Evolutionary conservation across 148 eudicot species (phyloP).

Genomic region (Silene conica): DNA sequence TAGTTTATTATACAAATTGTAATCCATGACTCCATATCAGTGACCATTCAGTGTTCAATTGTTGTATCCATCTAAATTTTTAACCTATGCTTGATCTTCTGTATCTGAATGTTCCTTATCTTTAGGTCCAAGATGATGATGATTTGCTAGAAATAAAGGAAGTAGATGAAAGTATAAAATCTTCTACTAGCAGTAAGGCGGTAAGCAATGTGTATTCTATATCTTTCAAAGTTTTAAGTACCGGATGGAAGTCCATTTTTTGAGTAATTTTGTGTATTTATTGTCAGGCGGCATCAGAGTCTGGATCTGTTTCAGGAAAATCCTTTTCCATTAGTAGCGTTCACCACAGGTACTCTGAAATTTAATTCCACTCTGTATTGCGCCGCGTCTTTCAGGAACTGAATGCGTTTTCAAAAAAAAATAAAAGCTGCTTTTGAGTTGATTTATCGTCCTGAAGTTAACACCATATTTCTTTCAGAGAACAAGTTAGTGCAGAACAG

Average conservation of each 20-base stretch:
- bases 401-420: not conserved
- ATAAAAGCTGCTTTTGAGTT: not conserved
- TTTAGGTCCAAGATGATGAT: conserved; percentile 85
- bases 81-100: conserved; percentile 15
- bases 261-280: conserved; percentile 2
- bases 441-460: not conserved
- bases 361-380: conserved; percentile 5
- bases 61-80: not conserved
- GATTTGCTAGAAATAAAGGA: conserved; percentile 61
- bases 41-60: not conserved
- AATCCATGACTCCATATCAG: not conserved
- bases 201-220: conserved; percentile 11
- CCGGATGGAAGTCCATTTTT: conserved; percentile 2
- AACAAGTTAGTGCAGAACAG: conserved; percentile 34
- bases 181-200: conserved; percentile 47
- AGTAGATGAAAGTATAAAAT: conserved; percentile 50
- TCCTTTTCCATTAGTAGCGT: conserved; percentile 24
- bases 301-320: conserved; percentile 37
- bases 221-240: not conserved
- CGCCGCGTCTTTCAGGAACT: not conserved
- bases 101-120: conserved; percentile 4
- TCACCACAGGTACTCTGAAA: conserved; percentile 38
- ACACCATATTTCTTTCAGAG: conserved; percentile 36
- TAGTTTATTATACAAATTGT: not conserved
- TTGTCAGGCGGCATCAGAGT: conserved; percentile 46